Percentiles rank a stretch among this genome's conserved stretches.
Conservation (phyloP, 768 basidiomycete species). For the Termitomyces bulborhizus region DNA sequence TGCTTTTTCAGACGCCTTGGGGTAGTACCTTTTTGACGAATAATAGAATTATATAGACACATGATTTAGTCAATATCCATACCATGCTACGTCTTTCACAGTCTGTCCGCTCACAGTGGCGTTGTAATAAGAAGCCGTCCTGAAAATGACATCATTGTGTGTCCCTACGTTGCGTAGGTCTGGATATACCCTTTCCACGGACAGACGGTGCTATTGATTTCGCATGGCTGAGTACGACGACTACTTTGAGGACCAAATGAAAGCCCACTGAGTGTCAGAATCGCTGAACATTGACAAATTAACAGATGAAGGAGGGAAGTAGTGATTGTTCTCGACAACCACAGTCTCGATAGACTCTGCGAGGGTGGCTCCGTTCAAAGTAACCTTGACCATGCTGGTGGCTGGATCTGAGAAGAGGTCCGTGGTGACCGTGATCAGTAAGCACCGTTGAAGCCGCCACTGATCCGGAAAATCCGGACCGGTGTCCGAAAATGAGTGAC, state of each 20-base stretch:
- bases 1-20: conserved; percentile 46
- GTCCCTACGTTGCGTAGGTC: background rate
- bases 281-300: conserved; percentile 35
- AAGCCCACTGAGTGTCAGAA: conserved; percentile 50
- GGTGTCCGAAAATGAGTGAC: background rate
- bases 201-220: conserved; percentile 40
- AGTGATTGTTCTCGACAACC: conserved; percentile 63
- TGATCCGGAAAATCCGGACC: background rate
- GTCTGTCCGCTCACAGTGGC: conserved; percentile 40
- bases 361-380: conserved; percentile 42
- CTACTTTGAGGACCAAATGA: background rate
- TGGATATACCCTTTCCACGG: conserved; percentile 65
- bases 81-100: conserved; percentile 65
- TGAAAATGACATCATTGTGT: conserved; percentile 17
- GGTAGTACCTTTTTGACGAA: conserved; percentile 54
- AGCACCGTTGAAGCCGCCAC: no score
- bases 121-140: conserved; percentile 63
- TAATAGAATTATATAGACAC: background rate
- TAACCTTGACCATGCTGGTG: conserved; percentile 40
- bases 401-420: background rate
- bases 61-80: conserved; percentile 14
- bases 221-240: background rate
- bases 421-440: background rate
- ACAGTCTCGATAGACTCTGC: conserved; percentile 53
- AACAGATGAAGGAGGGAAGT: conserved; percentile 61